Evolutionary conservation across 495 filamentous ascomycete species (phyloP), one percentile per base, ranked within the genome.

Genomic region (Talaromyces thailandensis): DNA sequence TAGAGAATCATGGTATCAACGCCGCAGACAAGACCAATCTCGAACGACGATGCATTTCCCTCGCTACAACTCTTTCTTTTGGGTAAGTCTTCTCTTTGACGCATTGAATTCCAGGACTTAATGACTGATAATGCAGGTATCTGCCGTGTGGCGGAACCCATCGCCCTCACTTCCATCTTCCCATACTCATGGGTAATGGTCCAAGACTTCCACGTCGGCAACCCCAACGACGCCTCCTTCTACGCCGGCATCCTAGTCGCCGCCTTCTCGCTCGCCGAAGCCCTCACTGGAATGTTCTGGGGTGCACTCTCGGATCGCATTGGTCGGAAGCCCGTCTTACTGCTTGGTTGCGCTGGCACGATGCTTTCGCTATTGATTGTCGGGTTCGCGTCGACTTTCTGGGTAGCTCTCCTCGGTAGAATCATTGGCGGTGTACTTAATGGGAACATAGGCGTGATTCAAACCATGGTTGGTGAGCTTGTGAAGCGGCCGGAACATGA

Each of bases 381-480:
- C 11, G 92, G 92, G n/a, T 84, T 96, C 65, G 84, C 92, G 9
- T 74, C 83, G 29, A 94, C 88, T 66, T 86, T 93, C 65, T 90
- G 89, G 87, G 70, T 89, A 52, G 92, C 91, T 6, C 73, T 96
- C 45, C 61, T 80, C 37, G 92, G 90, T 16, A 79, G 92, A 63
- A 81, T 84, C n/a, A 72, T 95, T 6, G 91, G 89, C 12, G 92
- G 92, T 24, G 73, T 88, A 4, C 75, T 96, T 48, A 96, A 96
- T 76, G 91, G 91, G 48, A 95, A 95, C 65, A 87, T 93, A 67
- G 91, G 87, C 9, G 90, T 95, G 32, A 91, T 95, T 63, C 90
- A 93, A 71, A 93, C 90, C n/a, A 93, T 93, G 89, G 90, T 95
- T 24, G 90, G 87, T 23, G 91, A 95, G 69, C 66, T 93, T 57